Conservation (phyloP, 2,329 filamentous ascomycete species). For the Pseudogymnoascus sp. region DNA sequence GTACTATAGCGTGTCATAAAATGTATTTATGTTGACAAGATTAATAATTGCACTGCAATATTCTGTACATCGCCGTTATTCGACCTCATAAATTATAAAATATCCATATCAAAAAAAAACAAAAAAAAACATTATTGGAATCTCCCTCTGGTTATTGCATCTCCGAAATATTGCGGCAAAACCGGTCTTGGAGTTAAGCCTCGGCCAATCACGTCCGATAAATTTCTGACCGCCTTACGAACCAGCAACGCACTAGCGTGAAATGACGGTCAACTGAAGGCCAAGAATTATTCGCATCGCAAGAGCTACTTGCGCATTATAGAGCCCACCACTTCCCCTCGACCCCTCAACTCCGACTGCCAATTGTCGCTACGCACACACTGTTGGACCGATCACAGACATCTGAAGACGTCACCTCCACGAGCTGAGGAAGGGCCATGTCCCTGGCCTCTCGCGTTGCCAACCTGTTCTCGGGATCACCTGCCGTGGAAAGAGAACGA, state of each 20-base stretch:
- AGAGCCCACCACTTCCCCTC: not conserved
- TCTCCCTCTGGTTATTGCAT: not conserved
- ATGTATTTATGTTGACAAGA: not conserved
- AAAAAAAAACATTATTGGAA: not conserved
- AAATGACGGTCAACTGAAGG: constrained; percentile 10
- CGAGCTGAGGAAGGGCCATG: constrained; percentile 39
- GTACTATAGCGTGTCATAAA: not conserved
- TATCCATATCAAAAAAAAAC: not conserved
- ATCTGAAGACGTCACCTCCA: constrained; percentile 11
- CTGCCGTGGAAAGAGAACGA: constrained; percentile 19
- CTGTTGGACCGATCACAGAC: not conserved
- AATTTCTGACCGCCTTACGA: constrained; percentile 7
- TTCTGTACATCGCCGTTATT: not conserved
- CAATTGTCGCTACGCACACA: constrained; percentile 4
- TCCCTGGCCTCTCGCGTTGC: constrained; percentile 49
- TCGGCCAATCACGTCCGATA: not conserved
- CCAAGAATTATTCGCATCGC: constrained; percentile 10
- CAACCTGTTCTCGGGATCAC: constrained; percentile 41
- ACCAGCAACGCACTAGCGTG: constrained; percentile 7
- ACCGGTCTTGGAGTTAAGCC: not conserved
- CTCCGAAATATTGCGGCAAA: constrained; percentile 9
- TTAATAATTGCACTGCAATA: not conserved
- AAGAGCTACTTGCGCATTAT: constrained; percentile 4
- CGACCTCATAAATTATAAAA: not conserved
- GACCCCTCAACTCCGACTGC: not conserved